Evolutionary conservation across 345 rosid species (phyloP), one percentile per base, ranked within the genome.

Genomic region (Pugionium cornutum): DNA sequence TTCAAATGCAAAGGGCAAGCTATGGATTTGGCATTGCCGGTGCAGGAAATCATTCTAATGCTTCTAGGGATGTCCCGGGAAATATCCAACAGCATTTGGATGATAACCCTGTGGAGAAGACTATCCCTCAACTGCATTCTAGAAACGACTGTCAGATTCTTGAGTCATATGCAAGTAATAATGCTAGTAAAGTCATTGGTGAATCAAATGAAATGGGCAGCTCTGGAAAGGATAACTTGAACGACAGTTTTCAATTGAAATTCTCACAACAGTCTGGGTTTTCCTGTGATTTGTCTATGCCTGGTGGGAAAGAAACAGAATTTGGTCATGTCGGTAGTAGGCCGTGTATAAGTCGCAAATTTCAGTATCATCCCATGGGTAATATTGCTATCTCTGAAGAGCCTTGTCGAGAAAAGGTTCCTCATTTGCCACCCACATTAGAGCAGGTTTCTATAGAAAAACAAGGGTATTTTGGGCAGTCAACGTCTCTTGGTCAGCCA

Each of bases 341-440:
- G 76, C 81, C 82, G 6, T 69, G 79, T 46, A 81, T 62, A 52
- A 55, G 72, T 56, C 90, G 87, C 68, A 91, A 77, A 77, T 89
- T 92, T 83, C 92, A 89, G 68, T 87, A 83, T 75, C 98, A 89
- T 80, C 97, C 97, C n/a, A 89, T 86, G 91, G 97, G 97, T 42
- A 81, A 86, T 86, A 59, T 84, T 64, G 89, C 80, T 75, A 75
- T 64, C 55, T 86, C 78, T 66, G 43, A 71, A 18, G 87, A 82
- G 53, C 68, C 83, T 67, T 75, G 80, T 43, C 58, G 61, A 68
- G 83, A 77, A 64, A 62, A 42, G 30, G 65, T 48, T 60, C 18
- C 81, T 40, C 82, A 67, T 71, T 52, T 60, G n/a, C 52, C 67
- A 50, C 31, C 67, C 25, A 33, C 53, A 6, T 9, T 42, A 32